These are phyloP conservation scores for Fusarium papillatum DNA, from an alignment of 2,329 filamentous ascomycete species.

Conservation along the genomic window DNA sequence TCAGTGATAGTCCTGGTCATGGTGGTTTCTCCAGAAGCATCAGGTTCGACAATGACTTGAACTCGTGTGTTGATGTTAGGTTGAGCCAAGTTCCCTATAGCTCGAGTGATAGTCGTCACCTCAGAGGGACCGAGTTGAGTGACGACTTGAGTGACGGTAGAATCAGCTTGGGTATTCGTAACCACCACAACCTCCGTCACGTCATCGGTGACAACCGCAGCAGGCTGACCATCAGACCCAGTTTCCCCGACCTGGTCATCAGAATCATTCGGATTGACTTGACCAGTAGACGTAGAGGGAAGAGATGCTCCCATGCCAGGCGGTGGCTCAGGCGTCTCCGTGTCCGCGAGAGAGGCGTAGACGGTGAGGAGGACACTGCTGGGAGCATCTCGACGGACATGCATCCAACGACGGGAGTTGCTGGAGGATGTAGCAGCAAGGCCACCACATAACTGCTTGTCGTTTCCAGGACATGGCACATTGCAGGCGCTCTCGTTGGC, in stretches of 20 bases:
- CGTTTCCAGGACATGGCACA: conserved; percentile 57
- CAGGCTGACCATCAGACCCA: neutral
- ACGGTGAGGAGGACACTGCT: conserved; percentile 56
- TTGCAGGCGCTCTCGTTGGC: conserved; percentile 47
- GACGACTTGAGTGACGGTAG: neutral
- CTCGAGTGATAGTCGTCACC: neutral
- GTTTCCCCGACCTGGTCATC: neutral
- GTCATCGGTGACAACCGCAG: neutral
- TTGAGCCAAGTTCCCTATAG: neutral
- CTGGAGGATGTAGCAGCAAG: conserved; percentile 26
- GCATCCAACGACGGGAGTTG: conserved; percentile 22
- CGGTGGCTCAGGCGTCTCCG: conserved; percentile 47
- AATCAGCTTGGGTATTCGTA: neutral
- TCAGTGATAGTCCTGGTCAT: neutral
- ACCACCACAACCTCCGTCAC: neutral
- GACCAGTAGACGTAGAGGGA: neutral
- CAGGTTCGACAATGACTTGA: neutral
- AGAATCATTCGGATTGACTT: neutral
- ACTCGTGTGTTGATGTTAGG: neutral
- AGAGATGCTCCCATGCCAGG: conserved; percentile 47
- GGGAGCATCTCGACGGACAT: conserved; percentile 44
- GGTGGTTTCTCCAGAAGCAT: neutral
- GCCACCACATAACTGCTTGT: conserved; percentile 58
- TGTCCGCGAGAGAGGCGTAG: conserved; percentile 54
- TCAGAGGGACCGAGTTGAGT: neutral